A percentile compares a stretch with the other conserved stretches of the same genome.
Conservation (phyloP, 225 moss, liverwort and hornwort species). For the Rhytidiadelphus loreus region DNA sequence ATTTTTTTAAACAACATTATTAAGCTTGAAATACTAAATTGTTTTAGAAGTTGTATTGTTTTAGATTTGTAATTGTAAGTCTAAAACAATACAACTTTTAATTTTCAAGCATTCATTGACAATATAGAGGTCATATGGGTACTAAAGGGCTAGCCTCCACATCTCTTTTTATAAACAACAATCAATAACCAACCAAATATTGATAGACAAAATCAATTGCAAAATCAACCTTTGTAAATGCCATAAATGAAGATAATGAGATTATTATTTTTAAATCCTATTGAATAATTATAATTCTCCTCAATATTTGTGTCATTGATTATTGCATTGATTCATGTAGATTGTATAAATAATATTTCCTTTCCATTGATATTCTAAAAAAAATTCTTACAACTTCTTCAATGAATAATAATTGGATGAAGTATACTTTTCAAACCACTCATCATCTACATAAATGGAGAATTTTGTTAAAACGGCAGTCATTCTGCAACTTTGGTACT, state of each 20-base stretch:
- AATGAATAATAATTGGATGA: too few relatives aligned
- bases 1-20: not conserved
- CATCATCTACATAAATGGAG: too few relatives aligned
- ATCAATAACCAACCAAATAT: not conserved
- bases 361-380: too few relatives aligned
- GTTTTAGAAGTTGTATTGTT: not conserved
- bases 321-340: too few relatives aligned
- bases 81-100: not conserved
- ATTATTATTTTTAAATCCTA: not conserved
- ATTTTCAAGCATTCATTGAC: not conserved
- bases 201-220: rapidly evolving
- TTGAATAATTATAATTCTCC: not conserved
- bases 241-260: not conserved
- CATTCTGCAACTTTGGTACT: too few relatives aligned
- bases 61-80: not conserved
- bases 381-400: too few relatives aligned
- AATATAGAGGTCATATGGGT: not conserved
- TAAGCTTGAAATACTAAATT: not conserved
- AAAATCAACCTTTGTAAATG: not conserved
- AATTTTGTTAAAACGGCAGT: too few relatives aligned
- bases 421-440: too few relatives aligned
- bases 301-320: not conserved
- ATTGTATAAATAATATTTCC: too few relatives aligned
- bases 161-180: not conserved
- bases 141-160: not conserved